Conservation (phyloP, 2,329 filamentous ascomycete genomes). For the Talaromyces sp. region DNA sequence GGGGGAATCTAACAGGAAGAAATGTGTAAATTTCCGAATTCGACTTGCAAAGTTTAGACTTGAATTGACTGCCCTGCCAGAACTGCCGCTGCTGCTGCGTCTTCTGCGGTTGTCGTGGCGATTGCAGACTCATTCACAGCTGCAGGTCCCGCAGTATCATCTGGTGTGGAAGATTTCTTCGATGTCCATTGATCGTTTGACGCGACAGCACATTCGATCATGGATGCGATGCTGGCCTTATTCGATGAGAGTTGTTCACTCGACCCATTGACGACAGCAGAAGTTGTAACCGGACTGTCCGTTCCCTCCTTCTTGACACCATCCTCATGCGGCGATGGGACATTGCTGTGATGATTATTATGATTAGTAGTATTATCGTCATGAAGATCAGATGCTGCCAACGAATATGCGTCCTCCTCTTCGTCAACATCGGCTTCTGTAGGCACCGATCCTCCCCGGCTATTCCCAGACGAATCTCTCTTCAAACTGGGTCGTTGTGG, state of each 20-base stretch:
- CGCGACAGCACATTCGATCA: constrained; percentile 33
- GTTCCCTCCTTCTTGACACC: constrained; percentile 27
- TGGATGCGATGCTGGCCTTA: constrained; percentile 38
- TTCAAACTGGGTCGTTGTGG: constrained; percentile 28
- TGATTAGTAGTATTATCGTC: constrained; percentile 1
- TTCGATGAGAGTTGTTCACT: constrained; percentile 22
- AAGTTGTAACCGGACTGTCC: constrained; percentile 20
- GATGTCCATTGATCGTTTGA: constrained; percentile 14
- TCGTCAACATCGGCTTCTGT: constrained; percentile 27
- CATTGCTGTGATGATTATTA: not conserved
- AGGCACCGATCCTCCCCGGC: constrained; percentile 26
- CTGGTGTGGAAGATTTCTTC: constrained; percentile 22
- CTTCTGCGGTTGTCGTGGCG: not conserved
- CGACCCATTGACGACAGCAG: not conserved
- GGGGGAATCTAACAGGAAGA: constrained; percentile 13
- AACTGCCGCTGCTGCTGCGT: constrained; percentile 8
- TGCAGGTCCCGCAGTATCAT: constrained; percentile 7
- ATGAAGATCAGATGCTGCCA: constrained; percentile 20
- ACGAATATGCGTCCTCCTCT: constrained; percentile 22
- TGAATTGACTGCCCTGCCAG: not conserved
- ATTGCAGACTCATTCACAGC: not conserved
- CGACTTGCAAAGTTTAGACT: constrained; percentile 9
- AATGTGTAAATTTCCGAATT: not conserved
- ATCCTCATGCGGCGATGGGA: not conserved
- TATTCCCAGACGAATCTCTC: constrained; percentile 34